These are phyloP conservation scores for Aspergillus puulaauensis DNA, from an alignment of 2,329 filamentous ascomycete species.

Conservation along the genomic window DNA sequence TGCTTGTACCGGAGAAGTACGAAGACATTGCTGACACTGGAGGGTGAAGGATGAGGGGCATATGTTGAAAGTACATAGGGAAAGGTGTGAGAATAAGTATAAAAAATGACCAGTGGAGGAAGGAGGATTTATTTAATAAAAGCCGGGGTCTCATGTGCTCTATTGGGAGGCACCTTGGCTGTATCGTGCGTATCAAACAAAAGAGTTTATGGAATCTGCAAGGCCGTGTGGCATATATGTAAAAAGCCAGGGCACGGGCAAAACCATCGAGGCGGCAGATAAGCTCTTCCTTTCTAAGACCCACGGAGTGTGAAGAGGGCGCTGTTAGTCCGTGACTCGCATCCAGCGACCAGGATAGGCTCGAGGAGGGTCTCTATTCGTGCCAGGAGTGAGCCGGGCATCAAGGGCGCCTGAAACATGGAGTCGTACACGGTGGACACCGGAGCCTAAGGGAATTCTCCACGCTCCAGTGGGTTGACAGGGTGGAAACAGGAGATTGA, in stretches of 20 bases:
- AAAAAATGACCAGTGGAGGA: neutral
- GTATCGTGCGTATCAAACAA: conserved; percentile 11
- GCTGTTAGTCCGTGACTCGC: neutral
- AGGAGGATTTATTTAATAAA: neutral
- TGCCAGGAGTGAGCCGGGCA: conserved; percentile 17
- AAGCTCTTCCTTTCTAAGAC: conserved; percentile 17
- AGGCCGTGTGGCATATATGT: conserved; percentile 12
- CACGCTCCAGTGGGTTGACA: conserved; percentile 12
- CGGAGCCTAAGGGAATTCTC: conserved; percentile 11
- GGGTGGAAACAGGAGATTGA: conserved; percentile 15
- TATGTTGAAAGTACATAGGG: conserved; percentile 19
- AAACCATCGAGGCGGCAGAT: conserved; percentile 16
- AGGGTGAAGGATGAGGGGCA: conserved; percentile 32
- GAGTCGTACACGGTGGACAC: conserved; percentile 16
- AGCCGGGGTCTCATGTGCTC: neutral
- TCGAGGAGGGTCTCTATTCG: conserved; percentile 14
- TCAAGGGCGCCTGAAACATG: conserved; percentile 10
- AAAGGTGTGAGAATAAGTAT: conserved; percentile 4
- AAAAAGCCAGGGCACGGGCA: conserved; percentile 10
- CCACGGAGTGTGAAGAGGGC: conserved; percentile 15
- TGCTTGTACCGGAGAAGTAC: conserved; percentile 30
- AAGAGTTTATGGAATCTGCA: neutral
- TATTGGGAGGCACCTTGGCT: conserved; percentile 1
- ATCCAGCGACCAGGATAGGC: conserved; percentile 14
- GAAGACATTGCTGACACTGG: conserved; percentile 31